Conservation (phyloP, 768 basidiomycete genomes). For the Stropharia rugosoannulata region DNA sequence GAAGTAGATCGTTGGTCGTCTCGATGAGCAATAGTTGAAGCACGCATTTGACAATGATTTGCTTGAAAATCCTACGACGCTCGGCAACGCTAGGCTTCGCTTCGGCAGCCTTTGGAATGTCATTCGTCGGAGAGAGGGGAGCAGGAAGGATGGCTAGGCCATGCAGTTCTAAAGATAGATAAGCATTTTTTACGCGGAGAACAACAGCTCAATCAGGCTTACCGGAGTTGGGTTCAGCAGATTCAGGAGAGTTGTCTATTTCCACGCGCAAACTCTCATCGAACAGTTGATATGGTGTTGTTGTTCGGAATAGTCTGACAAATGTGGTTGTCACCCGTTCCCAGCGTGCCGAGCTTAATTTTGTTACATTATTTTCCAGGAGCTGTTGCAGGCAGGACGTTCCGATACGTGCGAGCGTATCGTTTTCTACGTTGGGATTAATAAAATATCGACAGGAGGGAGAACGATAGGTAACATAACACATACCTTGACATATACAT, state of each 20-base stretch:
- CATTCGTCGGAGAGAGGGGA: constrained; percentile 78
- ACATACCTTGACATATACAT: constrained; percentile 96
- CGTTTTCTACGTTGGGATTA: constrained; percentile 71
- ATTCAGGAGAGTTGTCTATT: constrained; percentile 62
- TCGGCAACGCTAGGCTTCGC: constrained; percentile 59
- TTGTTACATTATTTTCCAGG: constrained; percentile 87
- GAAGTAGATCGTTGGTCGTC: constrained; percentile 92
- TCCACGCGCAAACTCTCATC: constrained; percentile 89
- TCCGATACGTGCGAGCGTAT: constrained; percentile 95
- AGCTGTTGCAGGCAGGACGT: constrained; percentile 97
- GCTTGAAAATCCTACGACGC: constrained; percentile 89
- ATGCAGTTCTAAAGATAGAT: constrained; percentile 47
- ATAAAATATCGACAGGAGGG: neutral
- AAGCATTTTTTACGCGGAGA: neutral
- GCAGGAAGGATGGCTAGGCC: constrained; percentile 79
- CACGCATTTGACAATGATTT: constrained; percentile 99
- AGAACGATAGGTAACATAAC: neutral
- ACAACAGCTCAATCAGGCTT: constrained; percentile 12
- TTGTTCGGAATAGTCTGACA: constrained; percentile 94
- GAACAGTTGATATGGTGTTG: constrained; percentile 95
- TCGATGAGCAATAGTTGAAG: constrained; percentile 95
- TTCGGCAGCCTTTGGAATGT: constrained; percentile 39
- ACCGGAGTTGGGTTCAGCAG: constrained; percentile 43
- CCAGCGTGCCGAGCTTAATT: constrained; percentile 84
- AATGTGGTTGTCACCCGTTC: constrained; percentile 91